Conservation (phyloP, 345 rosid species). For the Dipteronia dyeriana region DNA sequence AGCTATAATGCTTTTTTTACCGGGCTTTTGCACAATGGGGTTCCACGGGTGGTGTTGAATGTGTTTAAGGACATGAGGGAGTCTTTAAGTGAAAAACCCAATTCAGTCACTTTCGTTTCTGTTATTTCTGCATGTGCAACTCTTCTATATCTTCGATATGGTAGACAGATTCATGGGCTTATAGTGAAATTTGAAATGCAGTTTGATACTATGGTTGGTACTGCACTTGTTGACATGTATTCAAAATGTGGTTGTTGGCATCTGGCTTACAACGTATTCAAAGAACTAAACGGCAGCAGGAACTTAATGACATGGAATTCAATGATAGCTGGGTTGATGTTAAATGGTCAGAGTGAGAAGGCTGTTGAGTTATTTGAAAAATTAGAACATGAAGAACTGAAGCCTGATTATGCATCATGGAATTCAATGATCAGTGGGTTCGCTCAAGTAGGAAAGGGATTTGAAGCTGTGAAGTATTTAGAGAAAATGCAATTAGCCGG, state of each 20-base stretch:
- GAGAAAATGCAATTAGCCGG: constrained; percentile 52
- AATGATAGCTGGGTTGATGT: constrained; percentile 62
- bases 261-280: constrained; percentile 44
- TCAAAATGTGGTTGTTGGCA: constrained; percentile 55
- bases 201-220: constrained; percentile 49
- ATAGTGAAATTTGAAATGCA: constrained; percentile 33
- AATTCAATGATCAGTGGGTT: constrained; percentile 69
- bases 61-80: constrained; percentile 58
- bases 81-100: constrained; percentile 40
- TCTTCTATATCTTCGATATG: constrained; percentile 44
- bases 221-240: constrained; percentile 65
- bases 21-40: constrained; percentile 52
- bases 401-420: constrained; percentile 71
- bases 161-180: constrained; percentile 56
- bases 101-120: constrained; percentile 48
- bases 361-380: constrained; percentile 52
- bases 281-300: constrained; percentile 43
- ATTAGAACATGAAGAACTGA: constrained; percentile 45
- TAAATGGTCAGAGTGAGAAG: constrained; percentile 44
- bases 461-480: constrained; percentile 52
- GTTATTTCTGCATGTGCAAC: constrained; percentile 56
- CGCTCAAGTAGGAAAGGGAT: constrained; percentile 48
- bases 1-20: constrained; percentile 58
- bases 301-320: constrained; percentile 64
- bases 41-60: constrained; percentile 36